Base-by-base conservation (phyloP, 805 yeast genomes). In the Candida maris region DNA sequence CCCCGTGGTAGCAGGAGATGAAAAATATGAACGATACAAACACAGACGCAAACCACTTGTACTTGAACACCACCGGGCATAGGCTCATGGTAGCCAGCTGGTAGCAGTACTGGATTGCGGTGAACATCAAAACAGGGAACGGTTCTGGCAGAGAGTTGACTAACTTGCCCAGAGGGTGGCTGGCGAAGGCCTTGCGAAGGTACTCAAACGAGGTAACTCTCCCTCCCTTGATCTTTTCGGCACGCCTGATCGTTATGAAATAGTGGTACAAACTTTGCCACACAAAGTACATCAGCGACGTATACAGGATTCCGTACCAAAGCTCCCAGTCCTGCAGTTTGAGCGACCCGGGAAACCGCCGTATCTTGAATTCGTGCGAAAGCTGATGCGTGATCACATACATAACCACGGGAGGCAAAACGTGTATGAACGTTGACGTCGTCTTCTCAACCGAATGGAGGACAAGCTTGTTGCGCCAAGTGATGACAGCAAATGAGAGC, bases 401-500 rank as follows among this genome's bases (percentile, higher is more conserved):
- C 75, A 88, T 72, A 3, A 89, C 81, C 15, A 81, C 75, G 0
- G 96, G 95, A 1, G 98, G 98, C 64, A 86, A 73, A 10, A 93
- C 70, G 56, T 91, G 98, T 45, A 91, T 91, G 51, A 87, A 84
- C 3, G 95, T 80, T 15, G 91, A 79, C 2, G 97, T 93, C 12
- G 89, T 86, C 59, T 91, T 91, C 47, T 91, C 98, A 42, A 91
- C 74, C 9, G 91, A 81, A 56, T 91, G 98, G 32, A 91, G 68
- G 6, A 91, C 97, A 37, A 91, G 68, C 5, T 96, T 88, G 58
- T 91, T 91, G 49, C 95, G 71, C 98, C 97, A 91, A 0, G 96
- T 85, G 29, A 91, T 79, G 16, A 91, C 96, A 0, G 97, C 97
- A 73, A 86, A 89, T 5, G 95, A 75, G 38, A 91, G 63, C 0